Evolutionary conservation across 768 basidiomycete genomes (phyloP).

Genomic region (Suillus cothurnatus): DNA sequence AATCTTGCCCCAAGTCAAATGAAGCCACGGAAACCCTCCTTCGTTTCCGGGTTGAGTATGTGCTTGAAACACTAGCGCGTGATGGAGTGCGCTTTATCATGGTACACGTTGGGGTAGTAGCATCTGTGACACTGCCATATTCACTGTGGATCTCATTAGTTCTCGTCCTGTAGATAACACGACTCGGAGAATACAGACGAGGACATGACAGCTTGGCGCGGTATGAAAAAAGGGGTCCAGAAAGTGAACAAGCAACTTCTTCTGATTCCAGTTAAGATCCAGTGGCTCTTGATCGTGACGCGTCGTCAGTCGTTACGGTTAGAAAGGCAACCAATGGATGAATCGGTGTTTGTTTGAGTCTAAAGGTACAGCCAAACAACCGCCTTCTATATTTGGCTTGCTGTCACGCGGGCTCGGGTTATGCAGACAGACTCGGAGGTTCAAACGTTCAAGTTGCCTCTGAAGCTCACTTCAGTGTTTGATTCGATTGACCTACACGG

Average conservation of each 20-base stretch:
- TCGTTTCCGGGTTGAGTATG: constrained; percentile 43
- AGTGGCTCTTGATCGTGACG: neutral
- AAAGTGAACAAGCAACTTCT: neutral
- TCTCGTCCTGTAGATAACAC: neutral
- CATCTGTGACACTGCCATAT: constrained; percentile 25
- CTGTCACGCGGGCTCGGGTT: neutral
- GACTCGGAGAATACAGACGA: constrained; percentile 28
- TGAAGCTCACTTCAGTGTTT: neutral
- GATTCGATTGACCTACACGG: neutral
- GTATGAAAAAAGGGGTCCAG: no score
- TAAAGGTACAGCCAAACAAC: constrained; percentile 31
- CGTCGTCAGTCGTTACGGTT: neutral
- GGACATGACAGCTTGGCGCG: constrained; percentile 19
- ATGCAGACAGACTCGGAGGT: no score
- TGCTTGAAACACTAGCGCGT: constrained; percentile 39
- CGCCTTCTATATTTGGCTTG: constrained; percentile 6
- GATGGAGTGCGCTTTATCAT: constrained; percentile 41
- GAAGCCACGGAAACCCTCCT: constrained; percentile 44
- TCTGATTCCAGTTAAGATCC: neutral
- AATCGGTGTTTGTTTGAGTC: constrained; percentile 26
- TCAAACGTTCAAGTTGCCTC: no score
- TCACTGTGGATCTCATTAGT: constrained; percentile 3
- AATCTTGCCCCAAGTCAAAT: constrained; percentile 39
- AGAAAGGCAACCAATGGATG: neutral
- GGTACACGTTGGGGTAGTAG: constrained; percentile 27